A percentile compares a stretch with the other conserved stretches of the same genome.
Conservation (phyloP, 441 rosid species). For the Syzygium syzygioides region DNA sequence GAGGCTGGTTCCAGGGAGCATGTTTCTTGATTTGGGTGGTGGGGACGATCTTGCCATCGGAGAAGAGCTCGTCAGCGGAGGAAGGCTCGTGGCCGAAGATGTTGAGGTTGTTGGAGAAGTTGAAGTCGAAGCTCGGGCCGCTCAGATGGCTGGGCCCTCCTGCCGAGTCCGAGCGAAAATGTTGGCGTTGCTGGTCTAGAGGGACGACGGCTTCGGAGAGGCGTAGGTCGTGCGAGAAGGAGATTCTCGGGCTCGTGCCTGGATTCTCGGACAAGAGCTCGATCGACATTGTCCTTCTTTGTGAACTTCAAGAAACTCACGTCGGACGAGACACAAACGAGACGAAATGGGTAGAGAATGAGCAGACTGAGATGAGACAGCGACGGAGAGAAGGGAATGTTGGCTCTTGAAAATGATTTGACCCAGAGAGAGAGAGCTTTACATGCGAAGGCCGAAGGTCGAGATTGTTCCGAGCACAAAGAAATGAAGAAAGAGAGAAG, state of each 20-base stretch:
- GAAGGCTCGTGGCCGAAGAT: constrained; percentile 4
- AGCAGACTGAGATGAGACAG: neutral
- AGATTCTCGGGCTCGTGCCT: constrained; percentile 6
- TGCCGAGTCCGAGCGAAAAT: neutral
- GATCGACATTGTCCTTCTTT: neutral
- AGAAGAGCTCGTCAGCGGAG: constrained; percentile 12
- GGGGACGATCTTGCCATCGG: constrained; percentile 5
- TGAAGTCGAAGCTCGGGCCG: constrained; percentile 9
- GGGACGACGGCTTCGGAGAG: neutral
- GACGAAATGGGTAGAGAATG: neutral
- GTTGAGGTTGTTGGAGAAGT: neutral
- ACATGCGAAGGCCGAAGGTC: neutral
- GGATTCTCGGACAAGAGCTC: constrained; percentile 5
- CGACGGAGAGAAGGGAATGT: neutral
- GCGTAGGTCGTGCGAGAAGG: constrained; percentile 17
- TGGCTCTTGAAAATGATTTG: neutral
- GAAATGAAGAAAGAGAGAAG: neutral
- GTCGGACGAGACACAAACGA: neutral
- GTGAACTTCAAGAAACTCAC: neutral
- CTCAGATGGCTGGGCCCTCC: neutral
- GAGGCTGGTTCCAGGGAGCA: neutral
- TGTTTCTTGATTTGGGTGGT: constrained; percentile 4
- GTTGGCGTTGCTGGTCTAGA: neutral
- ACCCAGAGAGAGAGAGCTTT: neutral
- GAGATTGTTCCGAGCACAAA: neutral